Evolutionary conservation across 2,329 filamentous ascomycete genomes (phyloP).

Genomic region (Coniochaeta sp.): DNA sequence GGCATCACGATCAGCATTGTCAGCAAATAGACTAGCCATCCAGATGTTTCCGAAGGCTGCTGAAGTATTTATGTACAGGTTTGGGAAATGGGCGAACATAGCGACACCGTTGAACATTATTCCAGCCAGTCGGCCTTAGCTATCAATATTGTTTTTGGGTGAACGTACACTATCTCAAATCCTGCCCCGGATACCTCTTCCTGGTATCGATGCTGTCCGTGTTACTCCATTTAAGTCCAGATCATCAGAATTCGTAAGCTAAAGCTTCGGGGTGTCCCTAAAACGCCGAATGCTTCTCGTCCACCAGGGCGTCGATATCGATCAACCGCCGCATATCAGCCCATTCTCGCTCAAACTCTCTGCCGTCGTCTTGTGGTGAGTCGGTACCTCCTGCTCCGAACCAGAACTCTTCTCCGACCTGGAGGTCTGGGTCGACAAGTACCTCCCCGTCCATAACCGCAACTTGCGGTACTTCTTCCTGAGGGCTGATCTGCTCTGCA

Average conservation of each 20-base stretch:
- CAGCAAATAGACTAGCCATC: not conserved
- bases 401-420: conserved; percentile 7
- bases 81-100: not conserved
- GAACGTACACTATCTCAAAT: not conserved
- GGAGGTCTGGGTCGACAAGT: not conserved
- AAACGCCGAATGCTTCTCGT: not conserved
- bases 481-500: not conserved
- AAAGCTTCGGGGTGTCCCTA: not conserved
- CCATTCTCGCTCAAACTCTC: conserved; percentile 13
- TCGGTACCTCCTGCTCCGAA: conserved; percentile 4
- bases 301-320: conserved; percentile 7
- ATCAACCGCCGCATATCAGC: conserved; percentile 17
- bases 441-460: not conserved
- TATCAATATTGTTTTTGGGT: not conserved
- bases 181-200: not conserved
- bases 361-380: not conserved
- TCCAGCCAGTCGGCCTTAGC: not conserved
- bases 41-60: not conserved
- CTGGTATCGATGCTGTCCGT: not conserved
- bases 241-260: not conserved
- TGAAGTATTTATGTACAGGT: not conserved
- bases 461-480: not conserved
- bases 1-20: not conserved
- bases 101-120: not conserved
- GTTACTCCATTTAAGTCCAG: not conserved